Evolutionary conservation across 495 filamentous ascomycete genomes (phyloP).

Genomic region (Penicillium coffeae): DNA sequence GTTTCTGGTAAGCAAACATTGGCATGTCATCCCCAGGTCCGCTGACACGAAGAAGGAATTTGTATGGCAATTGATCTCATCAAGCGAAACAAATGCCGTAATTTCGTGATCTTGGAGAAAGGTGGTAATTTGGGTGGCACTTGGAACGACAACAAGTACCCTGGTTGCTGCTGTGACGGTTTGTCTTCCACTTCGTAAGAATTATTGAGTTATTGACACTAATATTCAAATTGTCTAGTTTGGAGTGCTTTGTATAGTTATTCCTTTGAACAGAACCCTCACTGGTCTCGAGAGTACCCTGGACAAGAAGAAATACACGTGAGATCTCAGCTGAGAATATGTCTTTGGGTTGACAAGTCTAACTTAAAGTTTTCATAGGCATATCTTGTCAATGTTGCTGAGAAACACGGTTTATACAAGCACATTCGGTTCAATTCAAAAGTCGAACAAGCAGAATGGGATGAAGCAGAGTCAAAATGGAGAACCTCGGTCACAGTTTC

Average conservation of each 20-base stretch:
- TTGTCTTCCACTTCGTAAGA: background rate
- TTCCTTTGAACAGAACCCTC: slow-evolving; percentile 61
- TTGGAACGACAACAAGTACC: slow-evolving; percentile 54
- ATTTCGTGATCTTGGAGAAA: slow-evolving; percentile 55
- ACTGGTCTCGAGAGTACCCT: slow-evolving; percentile 62
- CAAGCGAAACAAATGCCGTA: slow-evolving; percentile 46
- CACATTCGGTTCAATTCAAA: slow-evolving; percentile 54
- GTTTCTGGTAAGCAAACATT: slow-evolving; percentile 32
- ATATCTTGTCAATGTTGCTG: slow-evolving; percentile 55
- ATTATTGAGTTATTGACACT: background rate
- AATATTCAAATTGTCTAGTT: slow-evolving; percentile 27
- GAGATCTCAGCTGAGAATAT: background rate
- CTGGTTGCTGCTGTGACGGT: slow-evolving; percentile 53
- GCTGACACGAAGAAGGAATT: slow-evolving; percentile 42
- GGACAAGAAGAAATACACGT: slow-evolving; percentile 55
- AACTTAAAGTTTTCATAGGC: too few species aligned
- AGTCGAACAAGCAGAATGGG: slow-evolving; percentile 53
- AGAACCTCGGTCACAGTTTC: slow-evolving; percentile 37
- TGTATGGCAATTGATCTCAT: slow-evolving; percentile 58
- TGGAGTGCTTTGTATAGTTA: slow-evolving; percentile 57
- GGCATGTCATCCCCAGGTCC: background rate
- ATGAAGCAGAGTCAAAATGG: slow-evolving; percentile 54
- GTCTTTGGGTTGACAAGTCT: too few species aligned
- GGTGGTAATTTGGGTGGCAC: slow-evolving; percentile 52
- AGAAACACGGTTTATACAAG: slow-evolving; percentile 56